A percentile compares a stretch with the other conserved stretches of the same genome.
phyloP scores from a whole-genome alignment of 2,329 filamentous ascomycete species.

The Phyllosticta citrichinensis region DNA sequence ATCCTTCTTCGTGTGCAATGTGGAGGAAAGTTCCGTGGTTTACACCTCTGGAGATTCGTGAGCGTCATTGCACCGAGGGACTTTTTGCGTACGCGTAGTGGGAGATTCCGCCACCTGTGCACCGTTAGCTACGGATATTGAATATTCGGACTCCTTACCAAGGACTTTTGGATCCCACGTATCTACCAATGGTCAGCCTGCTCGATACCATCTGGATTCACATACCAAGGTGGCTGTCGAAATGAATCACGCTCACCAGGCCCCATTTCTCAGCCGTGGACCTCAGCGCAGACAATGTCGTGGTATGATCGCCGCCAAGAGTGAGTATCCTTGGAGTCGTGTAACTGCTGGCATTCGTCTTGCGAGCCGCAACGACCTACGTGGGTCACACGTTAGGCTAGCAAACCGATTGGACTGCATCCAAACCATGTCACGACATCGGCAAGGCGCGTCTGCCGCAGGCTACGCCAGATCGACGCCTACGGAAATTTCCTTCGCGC shows the following conservation, averaged over 20 bases:
- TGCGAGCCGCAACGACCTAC: conserved; percentile 36
- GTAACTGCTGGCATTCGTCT: conserved; percentile 36
- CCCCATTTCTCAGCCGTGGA: conserved; percentile 44
- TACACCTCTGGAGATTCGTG: conserved; percentile 30
- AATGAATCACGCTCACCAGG: conserved; percentile 47
- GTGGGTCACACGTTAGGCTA: neutral
- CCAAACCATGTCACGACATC: neutral
- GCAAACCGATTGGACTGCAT: neutral
- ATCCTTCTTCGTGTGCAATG: conserved; percentile 51
- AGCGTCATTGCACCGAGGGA: neutral
- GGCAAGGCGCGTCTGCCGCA: neutral
- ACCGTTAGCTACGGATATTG: conserved; percentile 8
- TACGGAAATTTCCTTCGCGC: neutral
- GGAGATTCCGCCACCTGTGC: conserved; percentile 45
- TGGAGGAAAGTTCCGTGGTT: conserved; percentile 55
- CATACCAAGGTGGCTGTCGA: conserved; percentile 42
- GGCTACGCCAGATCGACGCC: neutral
- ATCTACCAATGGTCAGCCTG: conserved; percentile 26
- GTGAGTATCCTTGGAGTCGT: conserved; percentile 42
- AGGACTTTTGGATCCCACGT: conserved; percentile 47
- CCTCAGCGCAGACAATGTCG: conserved; percentile 42
- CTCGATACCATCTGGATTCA: neutral
- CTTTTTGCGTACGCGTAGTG: conserved; percentile 43
- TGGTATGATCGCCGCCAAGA: conserved; percentile 48
- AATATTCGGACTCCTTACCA: conserved; percentile 24